Evolutionary conservation across 108 stramenopile genomes (phyloP).

Genomic region (Halocafeteria seosinensis): DNA sequence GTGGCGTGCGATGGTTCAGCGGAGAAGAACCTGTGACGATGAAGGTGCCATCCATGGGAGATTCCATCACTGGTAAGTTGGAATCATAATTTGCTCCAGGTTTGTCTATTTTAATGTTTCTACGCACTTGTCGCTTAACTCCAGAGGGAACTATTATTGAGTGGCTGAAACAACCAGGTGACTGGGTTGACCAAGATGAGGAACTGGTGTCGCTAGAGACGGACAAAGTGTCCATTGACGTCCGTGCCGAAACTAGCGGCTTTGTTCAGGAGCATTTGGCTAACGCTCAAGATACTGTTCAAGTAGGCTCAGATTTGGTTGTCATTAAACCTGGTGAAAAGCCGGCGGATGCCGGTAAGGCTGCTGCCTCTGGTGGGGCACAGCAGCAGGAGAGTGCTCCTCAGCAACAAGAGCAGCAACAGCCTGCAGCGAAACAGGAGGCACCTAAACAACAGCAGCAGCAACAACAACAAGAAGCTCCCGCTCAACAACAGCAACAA

Average conservation of each 20-base stretch:
- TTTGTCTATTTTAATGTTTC: too few species aligned
- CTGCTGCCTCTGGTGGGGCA: conserved; percentile 25
- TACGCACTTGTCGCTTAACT: too few species aligned
- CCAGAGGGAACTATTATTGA: conserved; percentile 78
- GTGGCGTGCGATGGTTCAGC: too few species aligned
- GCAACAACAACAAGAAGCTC: conserved; percentile 12
- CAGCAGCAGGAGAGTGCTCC: neutral
- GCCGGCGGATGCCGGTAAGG: conserved; percentile 6
- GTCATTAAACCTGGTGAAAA: conserved; percentile 51
- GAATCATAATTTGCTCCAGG: too few species aligned
- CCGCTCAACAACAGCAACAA: conserved; percentile 11
- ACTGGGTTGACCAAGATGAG: conserved; percentile 31
- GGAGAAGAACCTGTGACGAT: too few species aligned
- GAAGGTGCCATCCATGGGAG: conserved; percentile 41
- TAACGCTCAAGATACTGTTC: conserved; percentile 79
- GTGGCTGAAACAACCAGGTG: conserved; percentile 37
- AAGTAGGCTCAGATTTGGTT: conserved; percentile 72
- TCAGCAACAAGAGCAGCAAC: conserved; percentile 21
- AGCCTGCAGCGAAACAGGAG: conserved; percentile 18
- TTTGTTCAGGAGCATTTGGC: conserved; percentile 64
- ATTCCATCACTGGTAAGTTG: conserved; percentile 97
- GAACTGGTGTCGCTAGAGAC: conserved; percentile 61
- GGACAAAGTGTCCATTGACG: conserved; percentile 82
- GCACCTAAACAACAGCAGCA: neutral
- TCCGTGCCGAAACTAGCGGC: conserved; percentile 63